Evolutionary conservation across 805 yeast genomes (phyloP), one percentile per base, ranked within the genome.

Genomic region (Candida loeiensis): DNA sequence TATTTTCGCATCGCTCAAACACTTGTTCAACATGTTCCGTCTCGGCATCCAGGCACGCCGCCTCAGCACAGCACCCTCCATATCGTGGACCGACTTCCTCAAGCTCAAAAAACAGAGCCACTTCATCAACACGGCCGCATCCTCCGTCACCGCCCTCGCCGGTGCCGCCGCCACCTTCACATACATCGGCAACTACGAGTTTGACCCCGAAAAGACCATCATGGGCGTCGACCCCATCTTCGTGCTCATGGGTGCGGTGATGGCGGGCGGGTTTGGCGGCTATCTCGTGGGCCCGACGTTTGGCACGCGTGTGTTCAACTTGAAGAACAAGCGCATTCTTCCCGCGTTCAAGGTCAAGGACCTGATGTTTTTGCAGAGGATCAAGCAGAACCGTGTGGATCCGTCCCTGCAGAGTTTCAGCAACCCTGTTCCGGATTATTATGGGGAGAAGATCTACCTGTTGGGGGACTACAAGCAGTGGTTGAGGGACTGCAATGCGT

Each of bases 381-480:
- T 93, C 47, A 78, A 76, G 51, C 71, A 71, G 43, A 84, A 88
- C 63, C 75, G 99, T 54, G 97, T 90, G 21, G 95, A 93, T 66
- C 96, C 99, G 15, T 76, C 90, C 14, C 79, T 85, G 41, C 96
- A 90, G 66, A 79, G 89, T 55, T 83, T 89, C 64, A 76, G 85
- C 40, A 93, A 91, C 64, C 98, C 98, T 11, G 95, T 93, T 34
- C 96, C 97, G n/a, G 99, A 93, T 63, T 93, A 89, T 66, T 93
- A 93, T 59, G 99, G 99, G 29, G 99, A 93, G 66, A 86, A 86
- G 63, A 90, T 93, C 46, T 87, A 88, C 39, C 83, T 95, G 39
- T 64, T 91, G 56, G 77, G 78, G 51, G 90, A 80, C 49, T 93
- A 93, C 66, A 85, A 89, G 66, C 93, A 86, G 61, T 93, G 99